Conservation (phyloP, 2,329 filamentous ascomycete genomes). For the Aspergillus eucalypticola region DNA sequence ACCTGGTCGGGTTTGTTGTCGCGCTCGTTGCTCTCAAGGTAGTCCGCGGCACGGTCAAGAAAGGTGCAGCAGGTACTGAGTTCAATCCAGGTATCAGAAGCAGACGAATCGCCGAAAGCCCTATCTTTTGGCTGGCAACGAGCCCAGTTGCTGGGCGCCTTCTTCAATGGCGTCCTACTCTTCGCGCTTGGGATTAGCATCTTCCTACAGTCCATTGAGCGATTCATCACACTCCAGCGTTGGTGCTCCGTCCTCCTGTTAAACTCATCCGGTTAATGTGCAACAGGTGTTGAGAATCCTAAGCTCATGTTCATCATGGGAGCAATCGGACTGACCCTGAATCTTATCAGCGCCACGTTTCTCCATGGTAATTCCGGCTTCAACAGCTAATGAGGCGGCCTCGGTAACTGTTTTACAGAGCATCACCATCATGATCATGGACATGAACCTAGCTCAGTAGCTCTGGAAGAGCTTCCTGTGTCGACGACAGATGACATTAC, state of each 20-base stretch:
- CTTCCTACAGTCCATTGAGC: constrained; percentile 70
- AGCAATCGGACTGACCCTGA: constrained; percentile 65
- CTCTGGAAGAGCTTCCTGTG: not conserved
- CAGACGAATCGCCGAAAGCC: constrained; percentile 56
- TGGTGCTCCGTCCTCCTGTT: constrained; percentile 7
- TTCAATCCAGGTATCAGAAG: constrained; percentile 55
- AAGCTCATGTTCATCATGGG: constrained; percentile 69
- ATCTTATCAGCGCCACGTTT: constrained; percentile 66
- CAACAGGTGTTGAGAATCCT: constrained; percentile 63
- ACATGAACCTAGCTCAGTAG: constrained; percentile 13
- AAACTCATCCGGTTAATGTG: not conserved
- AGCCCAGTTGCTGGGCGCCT: constrained; percentile 70
- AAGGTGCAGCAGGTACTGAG: constrained; percentile 2
- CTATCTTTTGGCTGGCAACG: constrained; percentile 77
- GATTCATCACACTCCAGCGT: constrained; percentile 43
- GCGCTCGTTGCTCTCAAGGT: constrained; percentile 66
- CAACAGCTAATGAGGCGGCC: not conserved
- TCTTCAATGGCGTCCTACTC: constrained; percentile 78
- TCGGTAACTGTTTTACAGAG: constrained; percentile 5
- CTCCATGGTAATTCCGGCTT: constrained; percentile 56
- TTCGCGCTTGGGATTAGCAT: constrained; percentile 72
- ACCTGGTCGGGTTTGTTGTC: constrained; percentile 68
- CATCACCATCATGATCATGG: constrained; percentile 24
- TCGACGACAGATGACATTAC: not conserved
- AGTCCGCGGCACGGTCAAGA: not conserved